Evolutionary conservation across 2,329 filamentous ascomycete genomes (phyloP), one percentile per base, ranked within the genome.

Genomic region (Aspergillus sp.): DNA sequence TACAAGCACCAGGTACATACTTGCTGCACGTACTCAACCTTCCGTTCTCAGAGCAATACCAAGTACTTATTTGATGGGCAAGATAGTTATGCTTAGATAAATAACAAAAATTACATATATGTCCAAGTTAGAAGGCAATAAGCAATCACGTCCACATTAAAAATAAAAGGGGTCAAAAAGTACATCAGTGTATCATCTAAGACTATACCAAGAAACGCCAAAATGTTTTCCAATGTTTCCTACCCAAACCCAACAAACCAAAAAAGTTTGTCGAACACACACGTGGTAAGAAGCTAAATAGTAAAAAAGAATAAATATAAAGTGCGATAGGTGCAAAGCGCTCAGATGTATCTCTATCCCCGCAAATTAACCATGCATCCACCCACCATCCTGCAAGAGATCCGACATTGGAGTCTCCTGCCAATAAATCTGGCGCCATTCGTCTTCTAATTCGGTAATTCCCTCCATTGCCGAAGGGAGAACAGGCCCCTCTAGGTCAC

Each of bases 341-440:
- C 27, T 11, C 8, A 48, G 27, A 19, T n/a, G 33, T 31, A 4
- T 8, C 11, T 31, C 17, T 17, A 31, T 43, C 21, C 12, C 21
- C 23, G 12, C 7, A 17, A 17, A 25, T 41, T 56, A 65, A 21
- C 61, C 56, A 53, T 73, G 73, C 57, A 76, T 69, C 75, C 75
- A 77, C 19, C 70, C 69, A 23, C 72, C 72, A 56, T 77, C 74
- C 49, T 72, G 72, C 23, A 77, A 67, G 35, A 77, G 67, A 62
- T 77, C 75, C 15, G 74, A 68, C 72, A 77, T 73, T 3, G 72
- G 74, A 1, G 73, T 72, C 54, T 77, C 75, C 58, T 77, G 74
- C 69, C 74, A 73, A 55, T 78, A 78, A 8, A 78, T 72, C 58
- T 77, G 74, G n/a, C 76, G 71, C 76, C 76, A 78, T 63, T 78